Evolutionary conservation across 2,329 filamentous ascomycete genomes (phyloP).

Genomic region (Claviceps pazoutovae): DNA sequence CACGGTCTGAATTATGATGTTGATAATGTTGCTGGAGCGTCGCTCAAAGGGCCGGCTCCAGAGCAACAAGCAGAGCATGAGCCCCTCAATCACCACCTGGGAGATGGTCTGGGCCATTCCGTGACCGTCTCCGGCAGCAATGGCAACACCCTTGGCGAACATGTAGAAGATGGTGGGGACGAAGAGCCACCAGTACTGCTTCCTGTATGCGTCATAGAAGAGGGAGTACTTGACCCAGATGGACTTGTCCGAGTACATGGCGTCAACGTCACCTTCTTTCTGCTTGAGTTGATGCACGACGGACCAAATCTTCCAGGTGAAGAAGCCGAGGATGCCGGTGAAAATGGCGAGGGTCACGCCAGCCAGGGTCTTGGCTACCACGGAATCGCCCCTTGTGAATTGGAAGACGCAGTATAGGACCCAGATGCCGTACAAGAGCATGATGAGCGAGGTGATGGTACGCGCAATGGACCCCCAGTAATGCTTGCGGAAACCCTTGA

Average conservation of each 20-base stretch:
- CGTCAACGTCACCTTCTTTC: conserved; percentile 55
- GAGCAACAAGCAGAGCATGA: conserved; percentile 66
- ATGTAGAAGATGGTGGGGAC: conserved; percentile 80
- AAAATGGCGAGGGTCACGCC: conserved; percentile 69
- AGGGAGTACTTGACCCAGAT: conserved; percentile 92
- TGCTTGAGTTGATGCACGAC: conserved; percentile 63
- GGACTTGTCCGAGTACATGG: conserved; percentile 76
- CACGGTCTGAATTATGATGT: conserved; percentile 80
- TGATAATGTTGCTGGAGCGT: conserved; percentile 81
- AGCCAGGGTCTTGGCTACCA: conserved; percentile 77
- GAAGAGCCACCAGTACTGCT: conserved; percentile 94
- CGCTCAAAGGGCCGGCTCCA: conserved; percentile 81
- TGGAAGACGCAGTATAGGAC: conserved; percentile 93
- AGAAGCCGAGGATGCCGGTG: conserved; percentile 67
- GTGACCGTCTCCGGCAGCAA: conserved; percentile 75
- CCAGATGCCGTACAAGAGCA: conserved; percentile 90
- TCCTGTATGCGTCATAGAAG: conserved; percentile 94
- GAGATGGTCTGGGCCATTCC: conserved; percentile 68
- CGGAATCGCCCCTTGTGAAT: conserved; percentile 85
- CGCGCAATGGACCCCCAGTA: conserved; percentile 91
- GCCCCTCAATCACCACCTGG: conserved; percentile 65
- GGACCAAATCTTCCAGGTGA: conserved; percentile 69
- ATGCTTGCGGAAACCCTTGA: conserved; percentile 79
- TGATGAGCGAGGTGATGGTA: conserved; percentile 76
- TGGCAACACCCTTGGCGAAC: conserved; percentile 74